These are phyloP conservation scores for Penicillium sp. DNA, from an alignment of 2,329 filamentous ascomycete genomes.

Conservation along the genomic window DNA sequence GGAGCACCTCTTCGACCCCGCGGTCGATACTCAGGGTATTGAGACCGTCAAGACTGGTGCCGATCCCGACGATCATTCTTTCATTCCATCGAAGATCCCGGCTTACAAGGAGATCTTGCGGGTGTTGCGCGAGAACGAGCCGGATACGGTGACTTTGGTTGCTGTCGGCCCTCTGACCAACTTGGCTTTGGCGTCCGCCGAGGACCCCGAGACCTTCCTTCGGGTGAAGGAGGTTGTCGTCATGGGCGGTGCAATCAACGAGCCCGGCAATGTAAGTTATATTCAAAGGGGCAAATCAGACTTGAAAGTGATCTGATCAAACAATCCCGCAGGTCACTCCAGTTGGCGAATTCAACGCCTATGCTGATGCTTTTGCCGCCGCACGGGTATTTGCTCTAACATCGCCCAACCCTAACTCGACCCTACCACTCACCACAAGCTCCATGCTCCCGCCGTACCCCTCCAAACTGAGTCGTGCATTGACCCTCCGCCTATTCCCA, in stretches of 20 bases:
- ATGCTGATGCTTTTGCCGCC: slow-evolving; percentile 79
- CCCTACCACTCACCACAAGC: slow-evolving; percentile 69
- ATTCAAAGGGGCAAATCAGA: not conserved
- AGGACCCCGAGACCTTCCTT: slow-evolving; percentile 87
- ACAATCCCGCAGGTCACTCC: slow-evolving; percentile 60
- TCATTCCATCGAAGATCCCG: slow-evolving; percentile 72
- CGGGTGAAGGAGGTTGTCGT: slow-evolving; percentile 87
- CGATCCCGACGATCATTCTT: slow-evolving; percentile 55
- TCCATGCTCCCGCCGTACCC: slow-evolving; percentile 65
- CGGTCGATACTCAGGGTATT: slow-evolving; percentile 49
- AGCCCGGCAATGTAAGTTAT: slow-evolving; percentile 76
- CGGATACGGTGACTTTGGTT: slow-evolving; percentile 84
- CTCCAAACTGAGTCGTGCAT: slow-evolving; percentile 60
- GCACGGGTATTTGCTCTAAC: slow-evolving; percentile 78
- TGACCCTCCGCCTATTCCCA: slow-evolving; percentile 73
- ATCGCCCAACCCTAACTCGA: slow-evolving; percentile 71
- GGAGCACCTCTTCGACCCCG: slow-evolving; percentile 67
- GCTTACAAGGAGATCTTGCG: slow-evolving; percentile 89
- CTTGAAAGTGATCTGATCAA: not conserved
- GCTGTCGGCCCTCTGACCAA: slow-evolving; percentile 94
- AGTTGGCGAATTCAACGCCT: slow-evolving; percentile 92
- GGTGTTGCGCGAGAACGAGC: slow-evolving; percentile 77
- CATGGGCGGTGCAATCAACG: slow-evolving; percentile 86
- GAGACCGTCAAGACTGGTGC: slow-evolving; percentile 48
- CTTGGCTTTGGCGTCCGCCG: slow-evolving; percentile 81